Base-by-base conservation (phyloP, 2,329 filamentous ascomycete genomes). In the Colletotrichum salicis region DNA sequence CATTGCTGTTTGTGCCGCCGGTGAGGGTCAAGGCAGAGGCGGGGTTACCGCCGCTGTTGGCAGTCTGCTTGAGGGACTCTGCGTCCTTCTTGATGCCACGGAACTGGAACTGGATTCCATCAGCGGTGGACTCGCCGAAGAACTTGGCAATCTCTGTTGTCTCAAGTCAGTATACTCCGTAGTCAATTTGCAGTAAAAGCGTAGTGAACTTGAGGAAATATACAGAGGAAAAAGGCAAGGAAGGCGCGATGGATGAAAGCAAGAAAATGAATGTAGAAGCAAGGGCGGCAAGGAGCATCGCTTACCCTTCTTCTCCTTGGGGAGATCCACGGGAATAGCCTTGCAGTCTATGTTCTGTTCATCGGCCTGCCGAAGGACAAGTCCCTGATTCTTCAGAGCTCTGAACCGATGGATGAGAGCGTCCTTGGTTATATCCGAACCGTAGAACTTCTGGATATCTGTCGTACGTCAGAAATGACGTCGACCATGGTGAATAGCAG, bases 81-180 rank as follows among this genome's bases (percentile, higher is more conserved):
- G 86, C 88, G 35, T 89, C 83, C 45, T 82, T 82, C 79, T 89
- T 90, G 80, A 91, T 86, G 29, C 78, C 72, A 1, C 89, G 85
- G 76, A 91, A 90, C 76, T 91, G 89, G 77, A 89, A 91, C 74
- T 86, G 85, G n/a, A 91, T 85, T 10, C 89, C 89, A 24, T 85
- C 84, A 0, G 83, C 77, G 0, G 89, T 91, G 4, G 87, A 89
- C 68, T 89, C 88, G 31, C 89, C 89, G 74, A 89, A 91, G 79
- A 87, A 86, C 72, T 86, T 88, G 71, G 87, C 85, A 62, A 91
- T 90, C 55, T 89, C 89, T 91, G 72, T 61, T 15, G 11, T 12
- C 15, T 41, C 2, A 22, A 5, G 41, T 59, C 8, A 55, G 22
- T 35, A 59, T 35, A n/a, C 24, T 56, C 24, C 24, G 1, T 10